Evolutionary conservation across 139 green algal genomes (phyloP).

Genomic region (Chlamydomonas eustigma): DNA sequence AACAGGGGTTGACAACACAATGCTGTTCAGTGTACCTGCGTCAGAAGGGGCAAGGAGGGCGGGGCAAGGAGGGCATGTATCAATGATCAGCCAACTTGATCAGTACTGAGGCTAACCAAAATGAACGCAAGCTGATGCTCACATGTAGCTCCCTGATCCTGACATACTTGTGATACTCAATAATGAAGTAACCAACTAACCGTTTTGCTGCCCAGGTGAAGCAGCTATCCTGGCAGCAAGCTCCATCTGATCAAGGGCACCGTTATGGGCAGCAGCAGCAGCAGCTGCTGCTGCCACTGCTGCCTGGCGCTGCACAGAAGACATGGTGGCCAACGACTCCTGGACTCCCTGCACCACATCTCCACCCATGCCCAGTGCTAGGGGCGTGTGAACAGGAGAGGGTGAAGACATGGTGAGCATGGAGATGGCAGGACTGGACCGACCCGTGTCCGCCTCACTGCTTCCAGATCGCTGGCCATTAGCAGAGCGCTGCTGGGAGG

Average conservation of each 20-base stretch:
- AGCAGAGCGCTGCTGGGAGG: not conserved
- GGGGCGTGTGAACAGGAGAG: slow-evolving; percentile 1
- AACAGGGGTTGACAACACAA: not conserved
- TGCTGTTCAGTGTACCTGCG: not conserved
- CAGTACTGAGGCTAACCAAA: no score
- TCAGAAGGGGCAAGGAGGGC: not conserved
- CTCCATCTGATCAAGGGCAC: slow-evolving; percentile 7
- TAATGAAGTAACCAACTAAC: no score
- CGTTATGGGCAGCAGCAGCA: not conserved
- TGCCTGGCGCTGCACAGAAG: slow-evolving; percentile 7
- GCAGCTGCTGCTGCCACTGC: no score
- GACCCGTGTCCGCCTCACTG: not conserved
- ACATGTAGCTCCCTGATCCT: no score
- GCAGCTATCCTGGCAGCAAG: not conserved
- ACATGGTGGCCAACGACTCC: not conserved
- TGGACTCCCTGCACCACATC: not conserved
- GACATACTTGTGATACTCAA: no score
- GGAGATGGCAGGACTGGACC: not conserved
- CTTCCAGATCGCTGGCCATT: slow-evolving; percentile 11
- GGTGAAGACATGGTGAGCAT: slow-evolving; percentile 9
- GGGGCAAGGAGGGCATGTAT: not conserved
- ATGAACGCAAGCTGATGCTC: no score
- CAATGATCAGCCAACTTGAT: not conserved
- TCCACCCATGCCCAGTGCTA: not conserved
- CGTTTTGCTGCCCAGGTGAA: no score